Percentiles rank a stretch among this genome's conserved stretches.
phyloP scores from a whole-genome alignment of 192 early-diverging fungal species.

The Gonapodya prolifera region DNA sequence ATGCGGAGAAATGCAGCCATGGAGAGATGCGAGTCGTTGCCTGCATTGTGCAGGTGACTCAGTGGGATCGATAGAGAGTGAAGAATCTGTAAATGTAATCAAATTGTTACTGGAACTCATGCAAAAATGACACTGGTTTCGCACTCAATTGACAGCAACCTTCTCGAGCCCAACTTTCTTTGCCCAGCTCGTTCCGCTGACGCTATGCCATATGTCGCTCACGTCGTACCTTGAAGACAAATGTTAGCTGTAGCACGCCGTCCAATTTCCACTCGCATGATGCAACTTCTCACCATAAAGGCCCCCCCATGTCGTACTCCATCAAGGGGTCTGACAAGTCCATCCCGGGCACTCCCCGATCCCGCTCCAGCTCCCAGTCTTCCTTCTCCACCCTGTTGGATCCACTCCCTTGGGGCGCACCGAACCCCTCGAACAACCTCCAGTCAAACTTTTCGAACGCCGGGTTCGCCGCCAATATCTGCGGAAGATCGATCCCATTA shows the following conservation, averaged over 20 bases:
- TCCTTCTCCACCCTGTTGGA: not conserved
- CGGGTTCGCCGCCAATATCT: not conserved
- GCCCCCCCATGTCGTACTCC: not conserved
- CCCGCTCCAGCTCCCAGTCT: not conserved
- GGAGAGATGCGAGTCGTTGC: not conserved
- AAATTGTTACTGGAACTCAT: not conserved
- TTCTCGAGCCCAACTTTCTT: not conserved
- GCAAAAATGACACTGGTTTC: not conserved
- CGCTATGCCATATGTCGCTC: not conserved
- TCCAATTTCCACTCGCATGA: too few species aligned
- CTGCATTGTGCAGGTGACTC: not conserved
- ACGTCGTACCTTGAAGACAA: not conserved
- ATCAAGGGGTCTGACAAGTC: not conserved
- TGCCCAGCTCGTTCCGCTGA: not conserved
- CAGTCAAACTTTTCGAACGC: not conserved
- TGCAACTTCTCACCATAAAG: not conserved
- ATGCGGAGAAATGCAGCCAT: not conserved
- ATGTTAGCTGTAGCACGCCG: too few species aligned
- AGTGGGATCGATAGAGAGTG: not conserved
- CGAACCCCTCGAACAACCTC: not conserved
- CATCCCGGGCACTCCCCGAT: not conserved
- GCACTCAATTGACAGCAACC: not conserved
- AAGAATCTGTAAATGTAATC: not conserved
- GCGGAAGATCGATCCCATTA: not conserved
- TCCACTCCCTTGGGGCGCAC: not conserved